phyloP scores from a whole-genome alignment of 1,284 basidiomycete genomes.

The Cystobasidium sp. region DNA sequence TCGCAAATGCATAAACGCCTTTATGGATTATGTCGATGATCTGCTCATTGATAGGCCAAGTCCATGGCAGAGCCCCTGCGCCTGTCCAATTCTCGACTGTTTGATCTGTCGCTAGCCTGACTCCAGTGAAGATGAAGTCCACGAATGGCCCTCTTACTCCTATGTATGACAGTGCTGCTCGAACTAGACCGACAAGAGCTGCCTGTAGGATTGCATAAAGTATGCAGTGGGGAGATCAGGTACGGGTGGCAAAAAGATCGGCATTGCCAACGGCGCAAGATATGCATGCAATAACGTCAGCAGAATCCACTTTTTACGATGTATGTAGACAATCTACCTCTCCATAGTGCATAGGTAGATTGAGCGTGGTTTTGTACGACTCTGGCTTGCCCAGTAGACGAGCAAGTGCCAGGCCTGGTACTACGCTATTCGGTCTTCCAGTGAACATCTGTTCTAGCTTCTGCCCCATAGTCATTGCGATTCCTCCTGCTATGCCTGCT shows the following conservation, averaged over 20 bases:
- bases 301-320: background rate
- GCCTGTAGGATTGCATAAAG: background rate
- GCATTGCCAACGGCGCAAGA: no score
- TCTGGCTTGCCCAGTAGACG: background rate
- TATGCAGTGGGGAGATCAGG: background rate
- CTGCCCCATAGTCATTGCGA: slow-evolving; percentile 1
- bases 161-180: background rate
- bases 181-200: background rate
- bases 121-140: background rate
- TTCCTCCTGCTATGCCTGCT: slow-evolving; percentile 1
- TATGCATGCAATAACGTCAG: no score
- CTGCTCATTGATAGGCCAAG: background rate
- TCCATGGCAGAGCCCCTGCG: background rate
- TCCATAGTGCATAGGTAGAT: slow-evolving; percentile 6
- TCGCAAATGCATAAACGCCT: background rate
- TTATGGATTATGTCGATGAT: background rate
- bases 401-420: background rate
- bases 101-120: background rate
- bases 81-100: slow-evolving; percentile 4
- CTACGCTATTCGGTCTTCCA: background rate
- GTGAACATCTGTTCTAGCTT: slow-evolving; percentile 9
- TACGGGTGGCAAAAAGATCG: no score
- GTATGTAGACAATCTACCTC: background rate
- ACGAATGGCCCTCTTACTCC: background rate
- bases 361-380: background rate